Evolutionary conservation across 257 asterid species (phyloP).

Genomic region (Solanum etuberosum): DNA sequence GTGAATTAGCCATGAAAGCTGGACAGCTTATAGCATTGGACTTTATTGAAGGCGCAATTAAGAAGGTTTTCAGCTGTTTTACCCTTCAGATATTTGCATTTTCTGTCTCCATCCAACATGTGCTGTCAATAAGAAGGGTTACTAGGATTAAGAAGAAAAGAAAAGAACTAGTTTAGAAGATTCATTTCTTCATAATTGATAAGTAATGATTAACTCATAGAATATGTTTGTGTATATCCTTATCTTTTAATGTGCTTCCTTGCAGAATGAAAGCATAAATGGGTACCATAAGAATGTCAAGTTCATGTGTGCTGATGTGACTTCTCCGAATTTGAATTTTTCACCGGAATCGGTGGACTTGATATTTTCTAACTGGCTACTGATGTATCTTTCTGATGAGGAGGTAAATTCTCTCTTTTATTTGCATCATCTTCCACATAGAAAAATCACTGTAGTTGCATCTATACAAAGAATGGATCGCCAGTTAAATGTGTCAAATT

Average conservation of each 20-base stretch:
- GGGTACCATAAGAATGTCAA: constrained; percentile 58
- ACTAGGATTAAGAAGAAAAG: background rate
- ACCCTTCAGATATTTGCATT: background rate
- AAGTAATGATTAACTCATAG: background rate
- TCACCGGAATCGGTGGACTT: constrained; percentile 66
- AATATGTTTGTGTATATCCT: background rate
- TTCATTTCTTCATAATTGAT: background rate
- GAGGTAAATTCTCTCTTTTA: constrained; percentile 42
- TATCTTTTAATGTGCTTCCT: background rate
- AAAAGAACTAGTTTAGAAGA: background rate
- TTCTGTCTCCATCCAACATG: background rate
- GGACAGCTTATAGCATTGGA: constrained; percentile 67
- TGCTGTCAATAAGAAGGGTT: background rate
- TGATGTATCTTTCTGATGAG: constrained; percentile 91
- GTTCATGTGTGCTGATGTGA: constrained; percentile 86
- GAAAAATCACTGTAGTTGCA: background rate
- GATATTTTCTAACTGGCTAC: constrained; percentile 87
- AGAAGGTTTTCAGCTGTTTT: constrained; percentile 43
- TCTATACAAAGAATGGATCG: background rate
- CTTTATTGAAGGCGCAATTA: constrained; percentile 75
- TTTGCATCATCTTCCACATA: background rate
- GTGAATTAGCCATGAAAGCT: constrained; percentile 72
- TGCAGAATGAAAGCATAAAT: constrained; percentile 69
- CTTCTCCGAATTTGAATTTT: constrained; percentile 67
- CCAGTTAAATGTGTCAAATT: background rate